Conservation (phyloP, 2,329 filamentous ascomycete genomes). For the Colletotrichum shisoi region DNA sequence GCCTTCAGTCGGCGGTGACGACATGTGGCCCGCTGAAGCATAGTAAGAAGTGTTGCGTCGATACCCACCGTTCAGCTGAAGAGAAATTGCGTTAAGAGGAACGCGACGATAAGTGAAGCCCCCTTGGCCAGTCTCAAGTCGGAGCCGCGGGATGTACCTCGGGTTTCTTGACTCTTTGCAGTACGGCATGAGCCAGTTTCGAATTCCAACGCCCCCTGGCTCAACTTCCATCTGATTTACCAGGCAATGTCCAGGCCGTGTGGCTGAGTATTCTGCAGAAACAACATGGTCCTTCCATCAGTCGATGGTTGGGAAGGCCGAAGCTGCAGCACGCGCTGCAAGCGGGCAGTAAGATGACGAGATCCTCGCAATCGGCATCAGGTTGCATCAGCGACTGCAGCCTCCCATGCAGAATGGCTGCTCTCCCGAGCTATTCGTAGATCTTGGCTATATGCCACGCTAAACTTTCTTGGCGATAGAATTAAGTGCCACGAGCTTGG, state of each 20-base stretch:
- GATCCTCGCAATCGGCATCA: background rate
- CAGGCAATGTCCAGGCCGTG: slow-evolving; percentile 12
- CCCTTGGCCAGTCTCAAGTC: background rate
- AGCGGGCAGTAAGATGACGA: too few relatives aligned
- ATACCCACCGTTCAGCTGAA: slow-evolving; percentile 25
- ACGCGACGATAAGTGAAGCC: slow-evolving; percentile 29
- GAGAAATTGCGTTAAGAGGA: slow-evolving; percentile 6
- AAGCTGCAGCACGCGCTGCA: slow-evolving; percentile 1
- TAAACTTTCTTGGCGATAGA: background rate
- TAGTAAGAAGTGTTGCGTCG: slow-evolving; percentile 3
- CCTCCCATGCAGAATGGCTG: background rate
- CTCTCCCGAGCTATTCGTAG: background rate
- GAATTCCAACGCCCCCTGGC: slow-evolving; percentile 1
- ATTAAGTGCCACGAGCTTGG: background rate
- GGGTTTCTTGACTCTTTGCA: slow-evolving; percentile 1
- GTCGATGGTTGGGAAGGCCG: background rate
- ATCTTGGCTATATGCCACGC: slow-evolving; percentile 14
- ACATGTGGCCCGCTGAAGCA: slow-evolving; percentile 4
- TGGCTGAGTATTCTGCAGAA: slow-evolving; percentile 23
- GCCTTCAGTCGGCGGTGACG: slow-evolving; percentile 25
- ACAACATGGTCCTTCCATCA: background rate
- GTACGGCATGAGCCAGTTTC: slow-evolving; percentile 33
- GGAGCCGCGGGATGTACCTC: slow-evolving; percentile 14
- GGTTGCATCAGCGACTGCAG: background rate
- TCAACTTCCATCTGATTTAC: slow-evolving; percentile 24